Evolutionary conservation across 2,329 filamentous ascomycete genomes (phyloP).

Genomic region (Myrmaecium sp.): DNA sequence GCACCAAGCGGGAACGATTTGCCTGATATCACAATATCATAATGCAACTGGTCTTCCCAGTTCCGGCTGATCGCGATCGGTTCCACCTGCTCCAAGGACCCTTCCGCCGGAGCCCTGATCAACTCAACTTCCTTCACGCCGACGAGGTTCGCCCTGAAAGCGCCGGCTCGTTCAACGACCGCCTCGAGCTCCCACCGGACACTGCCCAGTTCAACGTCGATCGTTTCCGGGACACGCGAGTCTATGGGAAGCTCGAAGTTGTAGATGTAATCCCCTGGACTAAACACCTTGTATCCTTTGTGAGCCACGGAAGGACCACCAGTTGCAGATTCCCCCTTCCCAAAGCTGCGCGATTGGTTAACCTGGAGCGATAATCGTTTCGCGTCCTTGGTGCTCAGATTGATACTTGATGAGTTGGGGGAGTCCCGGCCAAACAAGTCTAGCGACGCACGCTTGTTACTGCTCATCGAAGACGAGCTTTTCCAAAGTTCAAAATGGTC

Average conservation of each 20-base stretch:
- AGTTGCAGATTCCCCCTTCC: constrained; percentile 52
- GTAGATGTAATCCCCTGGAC: constrained; percentile 55
- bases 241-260: constrained; percentile 75
- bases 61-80: constrained; percentile 85
- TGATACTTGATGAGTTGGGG: constrained; percentile 27
- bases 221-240: constrained; percentile 63
- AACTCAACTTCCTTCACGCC: constrained; percentile 69
- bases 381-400: constrained; percentile 30
- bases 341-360: constrained; percentile 72
- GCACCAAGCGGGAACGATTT: constrained; percentile 85
- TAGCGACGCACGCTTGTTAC: constrained; percentile 3
- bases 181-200: constrained; percentile 83
- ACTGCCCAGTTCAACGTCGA: constrained; percentile 68
- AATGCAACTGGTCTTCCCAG: constrained; percentile 91
- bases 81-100: constrained; percentile 78
- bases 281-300: constrained; percentile 75
- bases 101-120: constrained; percentile 71
- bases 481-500: constrained; percentile 43
- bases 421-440: constrained; percentile 23
- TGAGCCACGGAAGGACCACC: constrained; percentile 42
- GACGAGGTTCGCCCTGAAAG: constrained; percentile 76
- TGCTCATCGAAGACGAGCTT: constrained; percentile 16
- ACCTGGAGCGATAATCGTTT: constrained; percentile 63
- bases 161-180: constrained; percentile 67
- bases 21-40: constrained; percentile 89